These are phyloP conservation scores for Colletotrichum sp. DNA, from an alignment of 2,329 filamentous ascomycete species.

Conservation along the genomic window DNA sequence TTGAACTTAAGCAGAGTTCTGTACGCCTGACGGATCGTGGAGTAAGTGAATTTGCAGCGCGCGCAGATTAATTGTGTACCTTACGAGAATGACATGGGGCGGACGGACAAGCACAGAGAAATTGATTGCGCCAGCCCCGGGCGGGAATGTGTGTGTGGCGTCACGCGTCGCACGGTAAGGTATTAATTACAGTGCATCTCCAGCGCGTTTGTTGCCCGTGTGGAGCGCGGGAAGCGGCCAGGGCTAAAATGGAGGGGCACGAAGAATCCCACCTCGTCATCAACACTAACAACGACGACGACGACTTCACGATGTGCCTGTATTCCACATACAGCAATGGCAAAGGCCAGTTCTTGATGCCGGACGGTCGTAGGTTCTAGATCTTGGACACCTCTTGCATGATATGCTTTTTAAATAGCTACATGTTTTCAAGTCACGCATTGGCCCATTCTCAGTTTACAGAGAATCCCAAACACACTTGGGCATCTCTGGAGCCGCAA, in stretches of 20 bases:
- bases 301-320: neutral
- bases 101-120: neutral
- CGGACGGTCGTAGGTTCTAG: neutral
- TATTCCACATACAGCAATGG: neutral
- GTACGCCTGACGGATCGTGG: neutral
- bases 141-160: neutral
- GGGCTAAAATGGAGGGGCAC: neutral
- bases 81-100: neutral
- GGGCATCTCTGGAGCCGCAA: neutral
- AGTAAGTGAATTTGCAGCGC: neutral
- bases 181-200: neutral
- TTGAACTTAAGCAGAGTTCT: neutral
- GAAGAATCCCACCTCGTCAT: neutral
- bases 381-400: neutral
- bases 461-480: neutral
- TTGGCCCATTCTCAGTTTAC: neutral
- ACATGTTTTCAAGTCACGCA: neutral
- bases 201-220: neutral
- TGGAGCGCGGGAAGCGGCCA: neutral
- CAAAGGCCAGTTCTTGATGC: neutral
- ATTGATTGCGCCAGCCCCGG: neutral
- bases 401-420: neutral
- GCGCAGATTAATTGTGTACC: neutral
- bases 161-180: conserved; percentile 1
- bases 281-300: neutral